Conservation (phyloP, 768 basidiomycete genomes). For the Panaeolus cyanescens region DNA sequence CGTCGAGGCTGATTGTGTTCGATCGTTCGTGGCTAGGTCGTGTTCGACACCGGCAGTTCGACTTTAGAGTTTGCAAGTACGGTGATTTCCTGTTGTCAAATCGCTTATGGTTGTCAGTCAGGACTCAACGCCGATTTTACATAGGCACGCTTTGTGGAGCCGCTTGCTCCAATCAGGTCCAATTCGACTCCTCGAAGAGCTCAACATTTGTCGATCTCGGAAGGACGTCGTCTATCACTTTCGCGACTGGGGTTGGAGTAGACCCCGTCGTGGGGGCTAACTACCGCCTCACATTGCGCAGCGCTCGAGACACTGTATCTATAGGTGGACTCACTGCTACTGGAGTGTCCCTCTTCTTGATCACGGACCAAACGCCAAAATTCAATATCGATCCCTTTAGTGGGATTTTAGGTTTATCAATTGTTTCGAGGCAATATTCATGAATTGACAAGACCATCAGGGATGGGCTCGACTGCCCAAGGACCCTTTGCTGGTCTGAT, state of each 20-base stretch:
- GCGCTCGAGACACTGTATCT: constrained; percentile 48
- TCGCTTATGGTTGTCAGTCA: constrained; percentile 1
- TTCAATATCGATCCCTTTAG: constrained; percentile 59
- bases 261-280: constrained; percentile 52
- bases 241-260: constrained; percentile 56
- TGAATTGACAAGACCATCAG: constrained; percentile 21
- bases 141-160: constrained; percentile 47
- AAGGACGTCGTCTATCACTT: constrained; percentile 45
- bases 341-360: constrained; percentile 45
- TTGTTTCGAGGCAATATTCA: background rate
- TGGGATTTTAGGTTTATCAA: constrained; percentile 48
- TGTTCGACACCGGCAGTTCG: constrained; percentile 59
- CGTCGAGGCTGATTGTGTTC: background rate
- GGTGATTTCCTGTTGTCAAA: constrained; percentile 13
- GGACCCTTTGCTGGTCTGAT: constrained; percentile 53
- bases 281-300: constrained; percentile 47
- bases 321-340: constrained; percentile 45
- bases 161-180: constrained; percentile 42
- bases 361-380: constrained; percentile 52
- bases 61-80: constrained; percentile 51
- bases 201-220: constrained; percentile 52
- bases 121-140: constrained; percentile 3
- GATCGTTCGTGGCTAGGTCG: constrained; percentile 35
- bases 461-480: constrained; percentile 50
- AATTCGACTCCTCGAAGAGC: constrained; percentile 50